Evolutionary conservation across 176 grass and related monocot genomes (phyloP), one percentile per base, ranked within the genome.

Genomic region (Coix lacrymajobi): DNA sequence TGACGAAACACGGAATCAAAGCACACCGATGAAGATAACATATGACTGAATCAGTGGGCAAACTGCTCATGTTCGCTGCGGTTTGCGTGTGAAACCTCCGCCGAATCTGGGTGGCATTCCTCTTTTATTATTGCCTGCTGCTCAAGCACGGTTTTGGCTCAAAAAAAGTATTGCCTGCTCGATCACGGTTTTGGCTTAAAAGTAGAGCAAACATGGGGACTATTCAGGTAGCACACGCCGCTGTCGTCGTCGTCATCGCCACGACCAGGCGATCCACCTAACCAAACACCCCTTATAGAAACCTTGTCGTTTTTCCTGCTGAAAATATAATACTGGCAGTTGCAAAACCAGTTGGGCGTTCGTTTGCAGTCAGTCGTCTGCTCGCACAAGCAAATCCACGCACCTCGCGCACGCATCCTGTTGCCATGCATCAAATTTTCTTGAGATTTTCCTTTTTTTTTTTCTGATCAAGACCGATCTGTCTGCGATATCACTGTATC

Each of bases 1-100:
- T 0, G 19, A 52, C 8, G 49, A n/a, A 56, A n/a, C 52, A 3
- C 52, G n/a, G 52, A 56, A 56, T 56, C 52, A 56, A 56, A 1
- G 19, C 56, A 58, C 56, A 12, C n/a, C n/a, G n/a, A 25, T 25
- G 22, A 9, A 56, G 51, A 56, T 56, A 17, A 17, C 51, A 34
- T 3, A 60, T 3, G 48, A 24, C 58, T n/a, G n/a, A 6, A 80
- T 73, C 57, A 2, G 32, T 79, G 30, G 75, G 62, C 87, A 8
- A 8, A 41, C 56, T 62, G 11, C 62, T 17, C 77, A 68, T 58
- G 37, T 41, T 45, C 24, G 41, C 38, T 43, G 62, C 58, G 11
- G 62, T 39, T 80, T 83, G 43, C 12, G 16, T 81, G 70, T 62
- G 39, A 45, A 81, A 69, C 63, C 7, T 25, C 32, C 64, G 52